These are phyloP conservation scores for Luffa acutangula DNA, from an alignment of 306 rosid species.

Conservation along the genomic window DNA sequence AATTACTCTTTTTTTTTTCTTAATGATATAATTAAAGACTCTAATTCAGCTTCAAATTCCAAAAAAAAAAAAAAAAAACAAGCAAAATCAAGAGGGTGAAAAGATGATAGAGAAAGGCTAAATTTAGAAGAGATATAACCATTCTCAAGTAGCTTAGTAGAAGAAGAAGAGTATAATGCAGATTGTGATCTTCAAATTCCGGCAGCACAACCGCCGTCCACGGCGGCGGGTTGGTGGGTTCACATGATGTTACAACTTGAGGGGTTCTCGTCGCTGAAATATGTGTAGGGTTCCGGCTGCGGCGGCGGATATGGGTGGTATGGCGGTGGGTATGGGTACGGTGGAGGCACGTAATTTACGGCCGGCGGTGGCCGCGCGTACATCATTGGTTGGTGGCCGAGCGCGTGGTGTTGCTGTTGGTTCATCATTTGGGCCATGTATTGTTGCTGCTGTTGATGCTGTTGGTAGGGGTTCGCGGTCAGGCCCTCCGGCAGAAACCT, in stretches of 20 bases:
- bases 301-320: conserved; percentile 24
- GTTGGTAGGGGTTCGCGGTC: conserved; percentile 48
- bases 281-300: conserved; percentile 31
- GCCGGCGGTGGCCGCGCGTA: conserved; percentile 38
- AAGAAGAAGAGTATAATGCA: conserved; percentile 3
- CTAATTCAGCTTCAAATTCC: conserved; percentile 27
- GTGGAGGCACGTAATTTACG: conserved; percentile 34
- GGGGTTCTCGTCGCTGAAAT: conserved; percentile 66
- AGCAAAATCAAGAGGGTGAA: conserved; percentile 4
- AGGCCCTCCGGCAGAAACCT: conserved; percentile 30
- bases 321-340: conserved; percentile 23
- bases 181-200: conserved; percentile 10
- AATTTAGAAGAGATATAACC: conserved; percentile 18
- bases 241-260: conserved; percentile 70
- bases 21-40: conserved; percentile 6
- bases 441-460: conserved; percentile 25
- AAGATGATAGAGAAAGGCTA: conserved; percentile 8
- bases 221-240: conserved; percentile 5
- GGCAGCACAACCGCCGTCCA: conserved; percentile 3
- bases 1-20: not conserved
- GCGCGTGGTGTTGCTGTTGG: conserved; percentile 41
- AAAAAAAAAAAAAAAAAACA: conserved; percentile 6
- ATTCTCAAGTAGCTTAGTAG: conserved; percentile 39
- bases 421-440: conserved; percentile 58
- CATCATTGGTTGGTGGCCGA: conserved; percentile 56